phyloP scores from a whole-genome alignment of 345 rosid species.

The Geranium brycei region DNA sequence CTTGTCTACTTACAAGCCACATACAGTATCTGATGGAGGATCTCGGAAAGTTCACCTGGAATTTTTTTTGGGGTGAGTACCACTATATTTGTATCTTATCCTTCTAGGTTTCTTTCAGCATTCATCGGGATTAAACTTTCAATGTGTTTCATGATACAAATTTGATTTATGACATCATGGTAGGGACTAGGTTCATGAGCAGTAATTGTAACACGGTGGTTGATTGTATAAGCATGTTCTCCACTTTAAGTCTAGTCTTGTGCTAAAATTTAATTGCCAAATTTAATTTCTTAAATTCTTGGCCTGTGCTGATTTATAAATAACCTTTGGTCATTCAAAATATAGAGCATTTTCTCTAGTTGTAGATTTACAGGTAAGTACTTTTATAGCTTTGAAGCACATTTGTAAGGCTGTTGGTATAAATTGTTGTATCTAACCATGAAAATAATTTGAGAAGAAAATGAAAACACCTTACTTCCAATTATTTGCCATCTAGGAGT shows the following conservation, averaged over 20 bases:
- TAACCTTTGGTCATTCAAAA: background rate
- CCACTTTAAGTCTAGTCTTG: background rate
- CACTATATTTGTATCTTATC: slow-evolving; percentile 2
- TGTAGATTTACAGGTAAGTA: background rate
- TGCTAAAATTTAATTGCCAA: background rate
- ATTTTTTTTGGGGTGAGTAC: slow-evolving; percentile 77
- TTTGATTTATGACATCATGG: background rate
- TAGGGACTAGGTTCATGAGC: background rate
- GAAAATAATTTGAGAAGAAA: background rate
- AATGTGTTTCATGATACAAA: background rate
- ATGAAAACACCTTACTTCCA: background rate
- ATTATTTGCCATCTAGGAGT: no score
- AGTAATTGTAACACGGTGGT: background rate
- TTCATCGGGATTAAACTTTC: background rate
- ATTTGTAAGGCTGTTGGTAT: background rate
- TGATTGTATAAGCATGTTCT: background rate
- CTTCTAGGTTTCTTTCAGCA: background rate
- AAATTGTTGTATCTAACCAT: background rate
- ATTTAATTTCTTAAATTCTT: background rate
- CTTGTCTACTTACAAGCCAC: slow-evolving; percentile 35
- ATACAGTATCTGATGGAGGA: slow-evolving; percentile 20
- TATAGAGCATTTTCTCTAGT: background rate
- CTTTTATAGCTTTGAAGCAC: background rate
- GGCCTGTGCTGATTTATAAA: background rate
- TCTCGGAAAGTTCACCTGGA: slow-evolving; percentile 80